Conservation (phyloP, 2,329 filamentous ascomycete species). For the Plenodomus tracheiphilus region DNA sequence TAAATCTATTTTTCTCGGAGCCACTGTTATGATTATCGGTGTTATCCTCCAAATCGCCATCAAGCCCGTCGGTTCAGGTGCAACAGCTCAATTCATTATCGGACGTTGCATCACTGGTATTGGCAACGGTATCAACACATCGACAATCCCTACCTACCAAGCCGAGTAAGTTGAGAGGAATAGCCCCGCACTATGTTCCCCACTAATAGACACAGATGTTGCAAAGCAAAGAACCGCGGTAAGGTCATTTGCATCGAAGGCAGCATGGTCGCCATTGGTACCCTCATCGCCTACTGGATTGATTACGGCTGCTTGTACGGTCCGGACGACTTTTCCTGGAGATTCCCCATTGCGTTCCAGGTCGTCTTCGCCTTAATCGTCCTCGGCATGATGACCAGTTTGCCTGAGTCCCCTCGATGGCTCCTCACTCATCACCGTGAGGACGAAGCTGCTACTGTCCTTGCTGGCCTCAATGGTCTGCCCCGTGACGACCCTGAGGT, state of each 20-base stretch:
- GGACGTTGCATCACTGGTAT: slow-evolving; percentile 57
- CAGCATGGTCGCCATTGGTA: slow-evolving; percentile 55
- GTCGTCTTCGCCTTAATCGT: slow-evolving; percentile 50
- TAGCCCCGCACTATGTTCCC: not conserved
- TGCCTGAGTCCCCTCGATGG: slow-evolving; percentile 38
- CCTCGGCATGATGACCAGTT: slow-evolving; percentile 40
- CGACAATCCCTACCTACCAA: slow-evolving; percentile 58
- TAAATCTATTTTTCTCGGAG: slow-evolving; percentile 48
- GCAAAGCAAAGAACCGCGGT: slow-evolving; percentile 60
- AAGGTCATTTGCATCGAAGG: slow-evolving; percentile 63
- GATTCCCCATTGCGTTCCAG: slow-evolving; percentile 58
- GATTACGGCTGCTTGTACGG: slow-evolving; percentile 49
- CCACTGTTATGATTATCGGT: slow-evolving; percentile 47
- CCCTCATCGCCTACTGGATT: slow-evolving; percentile 56
- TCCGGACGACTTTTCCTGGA: slow-evolving; percentile 45
- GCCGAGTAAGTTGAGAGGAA: slow-evolving; percentile 45
- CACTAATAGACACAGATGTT: slow-evolving; percentile 31
- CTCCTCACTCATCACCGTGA: slow-evolving; percentile 43
- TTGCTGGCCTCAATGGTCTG: slow-evolving; percentile 52
- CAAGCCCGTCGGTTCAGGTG: slow-evolving; percentile 27
- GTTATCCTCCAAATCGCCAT: slow-evolving; percentile 45
- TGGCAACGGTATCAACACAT: slow-evolving; percentile 60
- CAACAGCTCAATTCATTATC: slow-evolving; percentile 55
- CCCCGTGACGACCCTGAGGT: slow-evolving; percentile 59
- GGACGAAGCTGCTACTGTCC: slow-evolving; percentile 52